Percentiles rank a stretch among this genome's conserved stretches.
Evolutionary conservation across 2,329 filamentous ascomycete genomes (phyloP).

Genomic region (Fusarium sp.): DNA sequence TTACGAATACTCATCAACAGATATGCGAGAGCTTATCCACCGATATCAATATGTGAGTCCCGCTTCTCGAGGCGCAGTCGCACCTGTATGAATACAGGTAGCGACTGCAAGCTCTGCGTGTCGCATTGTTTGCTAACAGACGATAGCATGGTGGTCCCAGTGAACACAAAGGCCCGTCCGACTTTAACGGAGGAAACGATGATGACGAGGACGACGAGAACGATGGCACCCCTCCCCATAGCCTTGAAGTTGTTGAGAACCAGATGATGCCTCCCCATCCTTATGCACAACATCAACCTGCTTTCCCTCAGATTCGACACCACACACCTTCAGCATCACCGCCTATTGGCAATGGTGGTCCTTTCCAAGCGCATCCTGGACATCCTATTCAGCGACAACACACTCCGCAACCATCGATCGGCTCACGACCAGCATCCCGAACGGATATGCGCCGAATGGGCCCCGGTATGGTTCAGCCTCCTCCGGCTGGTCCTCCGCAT

Average conservation of each 20-base stretch:
- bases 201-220: constrained; percentile 84
- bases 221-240: constrained; percentile 77
- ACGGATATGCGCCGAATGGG: constrained; percentile 82
- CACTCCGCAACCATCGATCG: constrained; percentile 81
- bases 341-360: constrained; percentile 83
- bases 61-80: constrained; percentile 9
- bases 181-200: constrained; percentile 89
- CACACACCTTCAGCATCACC: constrained; percentile 88
- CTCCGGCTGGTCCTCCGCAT: constrained; percentile 67
- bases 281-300: constrained; percentile 68
- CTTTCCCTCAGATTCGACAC: constrained; percentile 86
- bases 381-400: constrained; percentile 72
- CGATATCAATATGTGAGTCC: constrained; percentile 89
- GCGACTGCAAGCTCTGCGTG: neutral
- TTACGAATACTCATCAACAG: constrained; percentile 94
- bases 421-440: constrained; percentile 77
- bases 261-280: constrained; percentile 78
- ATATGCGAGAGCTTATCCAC: constrained; percentile 90
- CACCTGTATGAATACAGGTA: neutral
- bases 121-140: constrained; percentile 15
- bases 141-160: constrained; percentile 88
- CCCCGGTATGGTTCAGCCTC: constrained; percentile 76
- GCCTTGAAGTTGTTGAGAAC: constrained; percentile 67
- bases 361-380: constrained; percentile 65
- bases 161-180: constrained; percentile 94